Percentiles rank a stretch among this genome's conserved stretches.
phyloP scores from a whole-genome alignment of 768 basidiomycete species.

The Psilocybe subaeruginosa region DNA sequence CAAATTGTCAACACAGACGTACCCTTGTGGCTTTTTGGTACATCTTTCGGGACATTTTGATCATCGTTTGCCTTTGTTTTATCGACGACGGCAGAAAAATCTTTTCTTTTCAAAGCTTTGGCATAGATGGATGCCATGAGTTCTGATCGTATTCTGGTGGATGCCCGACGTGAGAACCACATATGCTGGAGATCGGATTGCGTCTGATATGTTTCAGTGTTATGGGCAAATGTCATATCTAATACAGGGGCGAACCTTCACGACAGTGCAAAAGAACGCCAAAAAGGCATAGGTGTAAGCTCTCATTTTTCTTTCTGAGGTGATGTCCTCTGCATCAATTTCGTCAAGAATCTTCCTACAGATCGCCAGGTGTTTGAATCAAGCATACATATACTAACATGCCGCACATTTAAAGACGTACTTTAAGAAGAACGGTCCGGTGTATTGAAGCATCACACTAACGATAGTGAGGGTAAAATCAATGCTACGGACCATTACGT shows the following conservation, averaged over 20 bases:
- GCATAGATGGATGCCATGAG: constrained; percentile 90
- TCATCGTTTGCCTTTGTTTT: constrained; percentile 32
- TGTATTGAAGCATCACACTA: constrained; percentile 77
- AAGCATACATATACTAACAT: neutral
- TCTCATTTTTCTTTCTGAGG: constrained; percentile 49
- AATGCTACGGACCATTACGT: constrained; percentile 37
- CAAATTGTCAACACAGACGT: neutral
- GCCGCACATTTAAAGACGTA: constrained; percentile 26
- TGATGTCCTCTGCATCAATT: constrained; percentile 46
- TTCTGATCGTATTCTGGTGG: constrained; percentile 73
- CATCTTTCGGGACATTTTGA: constrained; percentile 26
- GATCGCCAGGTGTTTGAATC: neutral
- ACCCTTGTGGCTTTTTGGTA: constrained; percentile 13
- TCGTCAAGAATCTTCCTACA: constrained; percentile 62
- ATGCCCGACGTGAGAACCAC: constrained; percentile 78
- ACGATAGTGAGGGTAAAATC: constrained; percentile 71
- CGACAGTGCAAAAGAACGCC: constrained; percentile 62
- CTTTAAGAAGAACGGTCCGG: constrained; percentile 86
- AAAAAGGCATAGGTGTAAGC: constrained; percentile 86
- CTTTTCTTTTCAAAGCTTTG: constrained; percentile 82
- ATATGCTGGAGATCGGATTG: constrained; percentile 75
- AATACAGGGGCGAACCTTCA: neutral
- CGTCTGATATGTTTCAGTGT: constrained; percentile 32
- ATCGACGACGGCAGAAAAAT: constrained; percentile 75
- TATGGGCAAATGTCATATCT: too few relatives aligned